Conservation (phyloP, 768 basidiomycete species). For the Sistotremastrum suecicum region DNA sequence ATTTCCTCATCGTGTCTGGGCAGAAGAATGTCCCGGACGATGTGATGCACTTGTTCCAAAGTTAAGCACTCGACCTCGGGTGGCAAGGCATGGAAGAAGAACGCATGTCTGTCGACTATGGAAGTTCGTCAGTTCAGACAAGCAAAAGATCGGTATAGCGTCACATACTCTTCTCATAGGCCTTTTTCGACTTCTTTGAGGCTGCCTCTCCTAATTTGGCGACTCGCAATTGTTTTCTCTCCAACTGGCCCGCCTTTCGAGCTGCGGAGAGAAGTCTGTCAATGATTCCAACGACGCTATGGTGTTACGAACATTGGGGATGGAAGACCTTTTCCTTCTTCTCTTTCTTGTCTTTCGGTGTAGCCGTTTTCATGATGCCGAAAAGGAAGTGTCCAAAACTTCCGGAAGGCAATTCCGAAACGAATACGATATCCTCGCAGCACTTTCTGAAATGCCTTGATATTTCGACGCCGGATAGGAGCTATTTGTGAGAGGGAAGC, state of each 20-base stretch:
- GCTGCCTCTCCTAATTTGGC: conserved; percentile 45
- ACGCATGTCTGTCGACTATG: conserved; percentile 55
- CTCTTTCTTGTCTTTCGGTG: conserved; percentile 13
- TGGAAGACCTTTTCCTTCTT: conserved; percentile 76
- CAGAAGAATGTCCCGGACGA: conserved; percentile 59
- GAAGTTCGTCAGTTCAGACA: neutral
- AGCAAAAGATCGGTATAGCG: conserved; percentile 1
- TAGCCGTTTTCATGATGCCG: neutral
- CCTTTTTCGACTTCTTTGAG: conserved; percentile 42
- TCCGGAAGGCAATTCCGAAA: too few species aligned
- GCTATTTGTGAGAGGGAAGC: too few species aligned
- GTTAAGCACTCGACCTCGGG: conserved; percentile 38
- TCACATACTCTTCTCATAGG: neutral
- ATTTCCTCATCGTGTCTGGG: conserved; percentile 56
- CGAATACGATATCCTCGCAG: too few species aligned
- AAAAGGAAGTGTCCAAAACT: too few species aligned
- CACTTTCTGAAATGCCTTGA: too few species aligned
- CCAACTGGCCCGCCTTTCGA: conserved; percentile 66
- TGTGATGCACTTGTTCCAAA: conserved; percentile 48
- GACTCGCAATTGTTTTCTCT: conserved; percentile 53
- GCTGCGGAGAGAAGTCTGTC: conserved; percentile 12
- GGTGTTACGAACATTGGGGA: conserved; percentile 32
- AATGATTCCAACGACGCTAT: too few species aligned
- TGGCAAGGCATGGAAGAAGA: conserved; percentile 64
- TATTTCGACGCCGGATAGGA: too few species aligned